These are phyloP conservation scores for Rhodosporidiobolus odoratus DNA, from an alignment of 768 basidiomycete genomes.

Conservation along the genomic window DNA sequence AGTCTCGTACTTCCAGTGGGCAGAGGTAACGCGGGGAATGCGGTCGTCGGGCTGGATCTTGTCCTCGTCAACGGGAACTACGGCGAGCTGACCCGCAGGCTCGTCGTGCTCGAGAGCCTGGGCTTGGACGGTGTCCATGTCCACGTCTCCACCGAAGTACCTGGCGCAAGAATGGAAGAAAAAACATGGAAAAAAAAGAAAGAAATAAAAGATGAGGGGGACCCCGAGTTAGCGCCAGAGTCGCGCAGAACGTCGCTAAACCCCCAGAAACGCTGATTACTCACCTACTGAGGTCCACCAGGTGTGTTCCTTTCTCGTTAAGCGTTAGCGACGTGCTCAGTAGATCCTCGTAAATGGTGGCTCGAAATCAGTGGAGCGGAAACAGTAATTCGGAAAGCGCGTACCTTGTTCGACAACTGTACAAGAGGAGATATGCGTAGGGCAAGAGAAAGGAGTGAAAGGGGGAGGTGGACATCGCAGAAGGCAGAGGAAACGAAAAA, in stretches of 20 bases:
- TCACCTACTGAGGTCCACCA: conserved; percentile 45
- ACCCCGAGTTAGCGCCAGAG: no score
- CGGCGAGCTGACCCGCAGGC: conserved; percentile 75
- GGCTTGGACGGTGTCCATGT: conserved; percentile 62
- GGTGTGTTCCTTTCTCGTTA: conserved; percentile 75
- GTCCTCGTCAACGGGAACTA: conserved; percentile 75
- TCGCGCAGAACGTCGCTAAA: no score
- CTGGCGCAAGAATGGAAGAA: background rate
- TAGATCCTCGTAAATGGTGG: no score
- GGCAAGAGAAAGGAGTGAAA: no score
- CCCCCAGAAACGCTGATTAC: no score
- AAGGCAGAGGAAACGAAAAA: background rate
- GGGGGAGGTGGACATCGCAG: no score
- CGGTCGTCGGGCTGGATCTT: conserved; percentile 70
- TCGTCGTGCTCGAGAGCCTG: conserved; percentile 88
- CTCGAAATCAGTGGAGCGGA: conserved; percentile 48
- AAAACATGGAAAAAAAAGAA: background rate
- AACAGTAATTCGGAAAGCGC: conserved; percentile 67
- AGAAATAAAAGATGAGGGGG: no score
- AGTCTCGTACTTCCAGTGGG: conserved; percentile 94
- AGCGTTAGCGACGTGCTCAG: no score
- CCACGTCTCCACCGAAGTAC: conserved; percentile 55
- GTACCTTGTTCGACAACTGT: conserved; percentile 60
- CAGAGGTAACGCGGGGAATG: conserved; percentile 86
- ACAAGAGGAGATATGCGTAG: no score